Base-by-base conservation (phyloP, 805 yeast species). In the Scheffersomyces ergatensis region DNA sequence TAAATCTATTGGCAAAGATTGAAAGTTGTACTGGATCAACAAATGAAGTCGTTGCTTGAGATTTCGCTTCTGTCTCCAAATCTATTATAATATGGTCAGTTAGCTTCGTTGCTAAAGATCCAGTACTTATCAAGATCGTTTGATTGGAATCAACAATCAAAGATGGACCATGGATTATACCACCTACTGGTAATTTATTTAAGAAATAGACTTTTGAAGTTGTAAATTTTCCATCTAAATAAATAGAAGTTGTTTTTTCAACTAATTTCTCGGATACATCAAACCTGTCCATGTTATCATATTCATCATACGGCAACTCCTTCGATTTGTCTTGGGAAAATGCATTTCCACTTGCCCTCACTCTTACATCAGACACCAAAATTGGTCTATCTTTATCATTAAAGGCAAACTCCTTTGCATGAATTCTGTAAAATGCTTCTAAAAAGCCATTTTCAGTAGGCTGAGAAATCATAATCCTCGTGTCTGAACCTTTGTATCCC, bases 401-500 rank as follows among this genome's bases (percentile, higher is more conserved):
- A 42, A 66, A 66, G 3, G 71, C 72, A 47, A 64, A 66, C 38
- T 66, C 72, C 16, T 41, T 46, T 37, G 49, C 46, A 41, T 66
- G 72, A 42, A 60, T 55, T 11, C 42, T 45, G 6, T 63, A 43
- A 41, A 66, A 66, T 27, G 40, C 40, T 9, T 34, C 23, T 23
- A 46, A 57, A 13, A 60, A 55, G 41, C 58, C 48, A 44, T 50
- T 48, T 6, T 52, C 57, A 14, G 53, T 60, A 4, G 11, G 32
- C 15, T 31, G 36, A 17, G 61, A 61, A 14, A 85, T 78, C 85
- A 89, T 84, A 46, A 90, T 63, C 29, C 84, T 82, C 2, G 96
- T 85, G 54, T 90, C 97, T n/a, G 96, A 84, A 9, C 97, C 97
- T 46, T 78, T 79, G 56, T 86, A 90, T 54, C 93, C 74, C 72